Conservation (phyloP, 2,329 filamentous ascomycete species). For the Colletotrichum sublineola region DNA sequence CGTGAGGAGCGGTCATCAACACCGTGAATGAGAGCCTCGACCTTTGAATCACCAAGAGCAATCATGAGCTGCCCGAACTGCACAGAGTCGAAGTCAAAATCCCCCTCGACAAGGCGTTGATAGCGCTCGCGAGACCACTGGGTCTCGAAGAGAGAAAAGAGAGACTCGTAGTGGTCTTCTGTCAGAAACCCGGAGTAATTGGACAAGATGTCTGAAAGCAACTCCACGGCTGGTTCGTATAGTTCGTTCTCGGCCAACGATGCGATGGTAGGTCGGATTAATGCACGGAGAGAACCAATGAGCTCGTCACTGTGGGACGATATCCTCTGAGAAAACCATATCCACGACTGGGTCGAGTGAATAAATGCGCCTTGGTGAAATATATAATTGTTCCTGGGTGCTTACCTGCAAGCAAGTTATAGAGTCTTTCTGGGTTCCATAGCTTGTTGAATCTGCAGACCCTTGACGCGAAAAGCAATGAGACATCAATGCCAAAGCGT, state of each 20-base stretch:
- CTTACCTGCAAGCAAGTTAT: slow-evolving; percentile 73
- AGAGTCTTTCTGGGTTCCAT: slow-evolving; percentile 64
- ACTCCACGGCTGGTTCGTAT: slow-evolving; percentile 72
- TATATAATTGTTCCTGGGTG: neutral
- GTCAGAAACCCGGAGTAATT: slow-evolving; percentile 75
- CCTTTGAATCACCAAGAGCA: slow-evolving; percentile 76
- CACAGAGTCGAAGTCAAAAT: slow-evolving; percentile 74
- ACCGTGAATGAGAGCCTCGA: slow-evolving; percentile 69
- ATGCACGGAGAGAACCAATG: slow-evolving; percentile 68
- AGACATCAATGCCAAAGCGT: slow-evolving; percentile 57
- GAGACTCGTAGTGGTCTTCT: slow-evolving; percentile 66
- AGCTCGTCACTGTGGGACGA: slow-evolving; percentile 70
- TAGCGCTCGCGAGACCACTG: slow-evolving; percentile 71
- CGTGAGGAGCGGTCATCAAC: slow-evolving; percentile 63
- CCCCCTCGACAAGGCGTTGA: slow-evolving; percentile 66
- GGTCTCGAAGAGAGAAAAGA: slow-evolving; percentile 72
- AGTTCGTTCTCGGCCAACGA: slow-evolving; percentile 71
- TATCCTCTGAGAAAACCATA: slow-evolving; percentile 77
- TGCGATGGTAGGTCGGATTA: slow-evolving; percentile 71
- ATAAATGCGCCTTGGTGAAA: neutral
- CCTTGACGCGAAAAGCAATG: slow-evolving; percentile 49
- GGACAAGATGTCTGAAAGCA: slow-evolving; percentile 74
- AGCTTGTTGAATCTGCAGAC: slow-evolving; percentile 45
- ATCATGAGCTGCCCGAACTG: slow-evolving; percentile 77
- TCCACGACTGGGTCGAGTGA: slow-evolving; percentile 71